Evolutionary conservation across 805 yeast species (phyloP).

Genomic region (Lachancea cidri): DNA sequence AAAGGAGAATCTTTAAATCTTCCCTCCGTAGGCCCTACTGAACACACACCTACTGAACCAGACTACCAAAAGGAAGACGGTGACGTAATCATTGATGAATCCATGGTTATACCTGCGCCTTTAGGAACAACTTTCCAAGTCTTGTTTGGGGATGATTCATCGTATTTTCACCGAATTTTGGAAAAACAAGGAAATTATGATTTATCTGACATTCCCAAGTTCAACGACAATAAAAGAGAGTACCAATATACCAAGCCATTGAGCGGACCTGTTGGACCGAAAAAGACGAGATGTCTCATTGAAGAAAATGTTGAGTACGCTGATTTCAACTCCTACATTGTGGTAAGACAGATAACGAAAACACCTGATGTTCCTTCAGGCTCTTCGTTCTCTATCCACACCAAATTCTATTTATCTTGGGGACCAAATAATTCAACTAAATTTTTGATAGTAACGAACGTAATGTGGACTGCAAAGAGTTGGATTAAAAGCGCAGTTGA

Average conservation of each 20-base stretch:
- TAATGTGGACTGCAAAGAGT: conserved; percentile 70
- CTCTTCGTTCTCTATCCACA: conserved; percentile 55
- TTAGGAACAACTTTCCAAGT: conserved; percentile 56
- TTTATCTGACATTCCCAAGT: conserved; percentile 47
- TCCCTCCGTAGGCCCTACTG: conserved; percentile 34
- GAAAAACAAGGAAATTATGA: conserved; percentile 59
- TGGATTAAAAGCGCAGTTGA: conserved; percentile 76
- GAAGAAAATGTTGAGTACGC: conserved; percentile 48
- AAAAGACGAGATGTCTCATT: conserved; percentile 60
- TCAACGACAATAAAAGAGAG: conserved; percentile 38
- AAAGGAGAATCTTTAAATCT: conserved; percentile 17
- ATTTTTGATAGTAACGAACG: conserved; percentile 49
- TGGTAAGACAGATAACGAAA: conserved; percentile 48
- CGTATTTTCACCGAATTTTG: conserved; percentile 43
- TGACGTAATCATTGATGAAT: conserved; percentile 47
- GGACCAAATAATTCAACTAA: conserved; percentile 48
- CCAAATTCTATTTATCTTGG: conserved; percentile 63
- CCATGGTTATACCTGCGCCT: conserved; percentile 55
- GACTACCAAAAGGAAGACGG: conserved; percentile 40
- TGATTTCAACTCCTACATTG: conserved; percentile 40
- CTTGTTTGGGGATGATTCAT: conserved; percentile 56
- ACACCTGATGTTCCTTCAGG: conserved; percentile 81
- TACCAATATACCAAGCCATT: conserved; percentile 57
- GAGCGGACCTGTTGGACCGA: conserved; percentile 63
- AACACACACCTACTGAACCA: conserved; percentile 43